phyloP scores from a whole-genome alignment of 495 filamentous ascomycete species.

The Chaetomium fimeti region DNA sequence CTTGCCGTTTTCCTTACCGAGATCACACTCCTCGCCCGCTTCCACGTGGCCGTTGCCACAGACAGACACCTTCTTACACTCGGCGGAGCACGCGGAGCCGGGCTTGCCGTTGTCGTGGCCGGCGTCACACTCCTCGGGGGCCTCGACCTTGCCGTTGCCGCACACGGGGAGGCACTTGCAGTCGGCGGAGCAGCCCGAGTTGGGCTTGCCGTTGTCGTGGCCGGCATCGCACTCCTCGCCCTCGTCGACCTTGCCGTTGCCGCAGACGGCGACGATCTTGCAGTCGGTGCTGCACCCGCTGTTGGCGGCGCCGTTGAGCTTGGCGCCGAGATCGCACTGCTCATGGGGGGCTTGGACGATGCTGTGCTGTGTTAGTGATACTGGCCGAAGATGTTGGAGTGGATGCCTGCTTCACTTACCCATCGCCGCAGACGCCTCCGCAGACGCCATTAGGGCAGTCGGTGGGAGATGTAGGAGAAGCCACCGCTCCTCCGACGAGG shows the following conservation, averaged over 20 bases:
- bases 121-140: constrained; percentile 21
- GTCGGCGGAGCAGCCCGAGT: constrained; percentile 15
- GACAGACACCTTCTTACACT: constrained; percentile 7
- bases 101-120: constrained; percentile 23
- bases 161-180: constrained; percentile 15
- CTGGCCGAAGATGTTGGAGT: no score
- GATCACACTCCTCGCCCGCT: constrained; percentile 20
- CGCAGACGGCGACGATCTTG: constrained; percentile 8
- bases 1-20: constrained; percentile 16
- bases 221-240: constrained; percentile 22
- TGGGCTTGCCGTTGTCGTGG: constrained; percentile 18
- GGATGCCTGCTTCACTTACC: constrained; percentile 13
- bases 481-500: constrained; percentile 13
- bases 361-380: constrained; percentile 11
- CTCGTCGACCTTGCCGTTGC: constrained; percentile 17
- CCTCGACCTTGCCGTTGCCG: constrained; percentile 17
- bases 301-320: constrained; percentile 19
- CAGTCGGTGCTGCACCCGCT: constrained; percentile 14
- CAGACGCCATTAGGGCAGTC: constrained; percentile 5
- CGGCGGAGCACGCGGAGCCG: constrained; percentile 10
- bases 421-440: constrained; percentile 23
- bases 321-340: constrained; percentile 17
- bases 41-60: constrained; percentile 21
- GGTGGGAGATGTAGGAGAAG: not conserved
- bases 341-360: constrained; percentile 18